A percentile compares a stretch with the other conserved stretches of the same genome.
These are phyloP conservation scores for Forsythia viridissima DNA, from an alignment of 257 asterid species.

Conservation along the genomic window DNA sequence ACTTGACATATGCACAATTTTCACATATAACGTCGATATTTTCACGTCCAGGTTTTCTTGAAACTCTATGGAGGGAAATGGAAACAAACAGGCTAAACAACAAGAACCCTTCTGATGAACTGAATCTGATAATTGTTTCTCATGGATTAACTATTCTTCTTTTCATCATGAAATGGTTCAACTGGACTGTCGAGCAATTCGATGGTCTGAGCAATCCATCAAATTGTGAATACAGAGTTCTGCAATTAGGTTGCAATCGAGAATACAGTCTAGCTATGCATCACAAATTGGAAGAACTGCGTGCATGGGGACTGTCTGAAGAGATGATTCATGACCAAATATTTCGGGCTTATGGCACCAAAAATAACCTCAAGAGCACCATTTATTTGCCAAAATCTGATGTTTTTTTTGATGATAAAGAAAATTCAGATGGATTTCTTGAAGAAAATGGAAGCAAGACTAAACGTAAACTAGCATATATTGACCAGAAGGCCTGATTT, in stretches of 20 bases:
- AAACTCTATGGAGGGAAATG: slow-evolving; percentile 65
- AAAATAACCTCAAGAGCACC: background rate
- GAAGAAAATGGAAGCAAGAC: background rate
- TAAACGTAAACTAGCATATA: background rate
- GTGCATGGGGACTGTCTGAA: slow-evolving; percentile 53
- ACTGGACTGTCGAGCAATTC: slow-evolving; percentile 68
- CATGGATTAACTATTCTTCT: slow-evolving; percentile 63
- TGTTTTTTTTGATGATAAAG: background rate
- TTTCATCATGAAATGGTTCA: slow-evolving; percentile 71
- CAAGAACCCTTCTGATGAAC: slow-evolving; percentile 19
- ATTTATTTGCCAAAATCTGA: background rate
- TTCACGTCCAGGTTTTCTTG: slow-evolving; percentile 47
- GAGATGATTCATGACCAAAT: slow-evolving; percentile 60
- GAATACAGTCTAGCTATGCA: slow-evolving; percentile 63
- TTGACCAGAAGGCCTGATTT: background rate
- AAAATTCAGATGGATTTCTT: background rate
- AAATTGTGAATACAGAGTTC: slow-evolving; percentile 45
- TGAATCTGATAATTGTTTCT: slow-evolving; percentile 51
- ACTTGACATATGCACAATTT: too few species aligned
- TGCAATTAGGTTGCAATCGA: slow-evolving; percentile 50
- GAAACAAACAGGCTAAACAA: slow-evolving; percentile 31
- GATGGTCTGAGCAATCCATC: slow-evolving; percentile 50
- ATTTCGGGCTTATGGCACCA: slow-evolving; percentile 30
- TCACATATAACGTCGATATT: background rate
- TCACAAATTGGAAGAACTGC: slow-evolving; percentile 40